These are phyloP conservation scores for Pythium insidiosum DNA, from an alignment of 352 stramenopile genomes.

Conservation along the genomic window DNA sequence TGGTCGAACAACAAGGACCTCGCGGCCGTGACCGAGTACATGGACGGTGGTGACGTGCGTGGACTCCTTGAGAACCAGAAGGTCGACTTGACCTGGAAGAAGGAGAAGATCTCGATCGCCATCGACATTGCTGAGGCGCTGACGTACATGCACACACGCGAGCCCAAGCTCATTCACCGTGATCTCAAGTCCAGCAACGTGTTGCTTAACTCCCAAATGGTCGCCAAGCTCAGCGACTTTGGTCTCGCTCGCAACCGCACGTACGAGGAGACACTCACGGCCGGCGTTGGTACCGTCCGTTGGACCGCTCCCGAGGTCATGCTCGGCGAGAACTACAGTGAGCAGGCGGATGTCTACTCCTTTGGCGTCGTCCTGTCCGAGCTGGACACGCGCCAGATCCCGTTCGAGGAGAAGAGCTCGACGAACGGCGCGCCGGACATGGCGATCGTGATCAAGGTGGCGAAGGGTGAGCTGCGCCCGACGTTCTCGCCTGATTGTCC, in stretches of 20 bases:
- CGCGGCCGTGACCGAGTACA: slow-evolving; percentile 77
- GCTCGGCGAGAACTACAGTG: slow-evolving; percentile 83
- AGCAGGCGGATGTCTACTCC: slow-evolving; percentile 85
- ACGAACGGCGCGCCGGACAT: slow-evolving; percentile 46
- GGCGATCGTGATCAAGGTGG: slow-evolving; percentile 63
- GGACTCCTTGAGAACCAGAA: slow-evolving; percentile 76
- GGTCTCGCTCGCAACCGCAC: slow-evolving; percentile 75
- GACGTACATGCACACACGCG: slow-evolving; percentile 79
- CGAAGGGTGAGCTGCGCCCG: slow-evolving; percentile 23
- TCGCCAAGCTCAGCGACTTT: slow-evolving; percentile 84
- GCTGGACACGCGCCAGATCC: slow-evolving; percentile 81
- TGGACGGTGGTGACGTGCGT: slow-evolving; percentile 79
- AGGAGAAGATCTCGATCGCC: slow-evolving; percentile 81
- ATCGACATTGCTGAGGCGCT: slow-evolving; percentile 78
- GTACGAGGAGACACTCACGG: slow-evolving; percentile 82
- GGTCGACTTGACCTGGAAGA: slow-evolving; percentile 75
- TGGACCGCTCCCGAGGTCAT: slow-evolving; percentile 86
- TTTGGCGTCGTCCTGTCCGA: slow-evolving; percentile 84
- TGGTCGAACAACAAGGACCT: slow-evolving; percentile 79
- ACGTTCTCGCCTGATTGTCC: slow-evolving; percentile 45
- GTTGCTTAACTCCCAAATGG: slow-evolving; percentile 68
- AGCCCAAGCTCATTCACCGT: slow-evolving; percentile 79
- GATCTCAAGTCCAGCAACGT: slow-evolving; percentile 83
- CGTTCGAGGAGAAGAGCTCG: slow-evolving; percentile 81
- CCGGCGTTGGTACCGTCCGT: slow-evolving; percentile 74